phyloP scores from a whole-genome alignment of 441 rosid genomes.

The Pelargonium fulgidum region DNA sequence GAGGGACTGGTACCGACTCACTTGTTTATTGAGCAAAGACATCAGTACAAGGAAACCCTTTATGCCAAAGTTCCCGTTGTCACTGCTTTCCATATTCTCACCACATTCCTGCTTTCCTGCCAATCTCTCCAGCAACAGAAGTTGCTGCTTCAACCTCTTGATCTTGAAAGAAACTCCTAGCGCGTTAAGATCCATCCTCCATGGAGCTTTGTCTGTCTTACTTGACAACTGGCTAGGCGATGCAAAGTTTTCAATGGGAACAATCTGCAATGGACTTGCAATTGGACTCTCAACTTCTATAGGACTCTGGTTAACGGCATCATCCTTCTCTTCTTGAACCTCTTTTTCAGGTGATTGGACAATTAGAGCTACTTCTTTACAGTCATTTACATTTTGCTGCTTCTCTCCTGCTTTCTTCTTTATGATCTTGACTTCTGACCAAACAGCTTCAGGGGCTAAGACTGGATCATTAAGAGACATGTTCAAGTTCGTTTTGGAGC shows the following conservation, averaged over 20 bases:
- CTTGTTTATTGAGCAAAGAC: conserved; percentile 66
- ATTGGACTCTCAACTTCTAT: conserved; percentile 19
- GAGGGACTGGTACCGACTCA: conserved; percentile 70
- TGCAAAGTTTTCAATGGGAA: conserved; percentile 15
- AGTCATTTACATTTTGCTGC: conserved; percentile 30
- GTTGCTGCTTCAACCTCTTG: conserved; percentile 84
- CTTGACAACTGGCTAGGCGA: no score
- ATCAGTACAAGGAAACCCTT: conserved; percentile 38
- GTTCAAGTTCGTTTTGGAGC: conserved; percentile 27
- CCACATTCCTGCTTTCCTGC: conserved; percentile 48
- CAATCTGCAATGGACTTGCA: background rate
- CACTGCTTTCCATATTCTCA: conserved; percentile 33
- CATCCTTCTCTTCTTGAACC: conserved; percentile 32
- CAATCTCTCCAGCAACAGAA: conserved; percentile 72
- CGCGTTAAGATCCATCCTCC: conserved; percentile 85
- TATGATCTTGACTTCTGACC: no score
- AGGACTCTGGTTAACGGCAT: conserved; percentile 16
- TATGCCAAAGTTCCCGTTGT: conserved; percentile 21
- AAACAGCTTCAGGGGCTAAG: no score
- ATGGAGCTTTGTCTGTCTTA: conserved; percentile 24
- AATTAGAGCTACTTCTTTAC: conserved; percentile 16
- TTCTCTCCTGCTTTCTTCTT: conserved; percentile 6
- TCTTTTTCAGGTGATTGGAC: conserved; percentile 56
- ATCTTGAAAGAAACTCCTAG: conserved; percentile 85
- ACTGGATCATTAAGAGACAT: no score